Conservation (phyloP, 192 early-diverging fungal species). For the Backusella mclennaniae region DNA sequence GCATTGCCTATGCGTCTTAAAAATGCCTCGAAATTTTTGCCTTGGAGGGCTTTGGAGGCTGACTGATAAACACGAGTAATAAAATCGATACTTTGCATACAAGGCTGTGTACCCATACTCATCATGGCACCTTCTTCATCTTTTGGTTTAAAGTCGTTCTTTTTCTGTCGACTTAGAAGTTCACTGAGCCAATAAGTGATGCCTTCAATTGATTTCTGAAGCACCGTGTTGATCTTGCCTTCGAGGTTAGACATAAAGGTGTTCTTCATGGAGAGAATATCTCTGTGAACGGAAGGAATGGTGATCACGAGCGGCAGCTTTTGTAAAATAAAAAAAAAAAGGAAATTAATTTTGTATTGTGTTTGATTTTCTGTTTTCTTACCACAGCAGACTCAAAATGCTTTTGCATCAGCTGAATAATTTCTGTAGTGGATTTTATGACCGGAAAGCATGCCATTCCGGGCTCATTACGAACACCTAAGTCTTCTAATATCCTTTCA, state of each 20-base stretch:
- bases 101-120: slow-evolving; percentile 75
- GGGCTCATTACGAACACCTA: slow-evolving; percentile 63
- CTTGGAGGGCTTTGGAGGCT: slow-evolving; percentile 62
- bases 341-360: neutral
- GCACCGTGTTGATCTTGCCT: slow-evolving; percentile 72
- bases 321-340: slow-evolving; percentile 1
- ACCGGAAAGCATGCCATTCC: slow-evolving; percentile 61
- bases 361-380: slow-evolving; percentile 26
- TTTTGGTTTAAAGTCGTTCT: slow-evolving; percentile 87
- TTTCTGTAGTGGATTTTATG: slow-evolving; percentile 64
- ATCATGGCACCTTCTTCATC: slow-evolving; percentile 79
- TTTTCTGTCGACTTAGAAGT: slow-evolving; percentile 77
- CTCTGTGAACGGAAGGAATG: slow-evolving; percentile 79
- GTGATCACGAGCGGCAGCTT: slow-evolving; percentile 65
- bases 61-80: slow-evolving; percentile 61
- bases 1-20: slow-evolving; percentile 75
- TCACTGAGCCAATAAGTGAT: slow-evolving; percentile 69
- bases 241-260: slow-evolving; percentile 84
- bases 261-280: slow-evolving; percentile 86
- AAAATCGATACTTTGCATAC: slow-evolving; percentile 77
- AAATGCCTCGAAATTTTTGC: slow-evolving; percentile 75
- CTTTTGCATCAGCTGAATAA: slow-evolving; percentile 73
- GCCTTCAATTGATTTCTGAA: slow-evolving; percentile 73
- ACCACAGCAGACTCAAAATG: slow-evolving; percentile 80
- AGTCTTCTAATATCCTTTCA: slow-evolving; percentile 63